phyloP scores from a whole-genome alignment of 208 protist genomes.

The Leishmania arabica region DNA sequence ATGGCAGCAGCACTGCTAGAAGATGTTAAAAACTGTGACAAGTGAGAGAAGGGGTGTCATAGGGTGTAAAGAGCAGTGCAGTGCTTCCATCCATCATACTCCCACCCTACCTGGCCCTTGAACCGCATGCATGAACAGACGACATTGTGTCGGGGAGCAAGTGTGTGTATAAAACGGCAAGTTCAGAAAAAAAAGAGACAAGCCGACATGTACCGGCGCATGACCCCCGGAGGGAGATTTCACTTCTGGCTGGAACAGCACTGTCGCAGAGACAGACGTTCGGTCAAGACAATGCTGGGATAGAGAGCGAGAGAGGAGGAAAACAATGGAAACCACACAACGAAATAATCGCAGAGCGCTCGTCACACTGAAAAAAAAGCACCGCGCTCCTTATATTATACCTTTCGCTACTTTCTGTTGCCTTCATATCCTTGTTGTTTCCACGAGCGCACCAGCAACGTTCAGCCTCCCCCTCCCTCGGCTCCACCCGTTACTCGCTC shows the following conservation, averaged over 20 bases:
- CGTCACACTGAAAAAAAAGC: too few species aligned
- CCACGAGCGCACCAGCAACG: background rate
- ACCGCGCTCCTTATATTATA: background rate
- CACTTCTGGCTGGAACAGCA: too few species aligned
- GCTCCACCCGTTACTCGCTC: background rate
- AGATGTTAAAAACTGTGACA: background rate
- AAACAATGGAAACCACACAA: background rate
- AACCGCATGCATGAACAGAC: background rate
- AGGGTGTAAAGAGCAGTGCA: background rate
- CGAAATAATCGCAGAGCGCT: background rate
- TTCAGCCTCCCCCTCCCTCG: background rate
- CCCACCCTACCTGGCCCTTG: background rate
- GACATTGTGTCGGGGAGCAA: background rate
- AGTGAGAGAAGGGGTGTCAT: background rate
- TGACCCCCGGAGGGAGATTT: too few species aligned
- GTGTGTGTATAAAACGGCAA: background rate
- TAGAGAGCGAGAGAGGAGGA: background rate
- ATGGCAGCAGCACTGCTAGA: background rate
- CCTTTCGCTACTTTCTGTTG: background rate
- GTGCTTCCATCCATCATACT: too few species aligned
- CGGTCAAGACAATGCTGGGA: background rate
- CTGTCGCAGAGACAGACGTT: too few species aligned
- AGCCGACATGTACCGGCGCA: background rate
- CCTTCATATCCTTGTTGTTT: background rate
- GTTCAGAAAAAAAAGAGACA: conserved; percentile 4